Percentiles rank a stretch among this genome's conserved stretches.
phyloP scores from a whole-genome alignment of 768 basidiomycete species.

The Boletus rufocinnamomeus region DNA sequence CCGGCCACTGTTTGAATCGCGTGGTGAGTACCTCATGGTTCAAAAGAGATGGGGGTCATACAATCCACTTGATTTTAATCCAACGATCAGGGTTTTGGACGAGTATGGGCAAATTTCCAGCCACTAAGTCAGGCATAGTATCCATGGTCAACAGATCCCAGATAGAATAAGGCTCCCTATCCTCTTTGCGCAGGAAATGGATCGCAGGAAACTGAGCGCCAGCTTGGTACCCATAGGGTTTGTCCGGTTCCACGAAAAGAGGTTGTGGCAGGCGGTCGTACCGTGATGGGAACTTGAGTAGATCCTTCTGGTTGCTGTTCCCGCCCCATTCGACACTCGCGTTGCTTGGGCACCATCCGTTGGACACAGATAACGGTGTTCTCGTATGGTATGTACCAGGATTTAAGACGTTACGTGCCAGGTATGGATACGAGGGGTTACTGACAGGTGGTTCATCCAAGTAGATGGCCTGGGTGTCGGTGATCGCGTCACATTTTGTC shows the following conservation, averaged over 20 bases:
- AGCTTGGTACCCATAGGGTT: slow-evolving; percentile 9
- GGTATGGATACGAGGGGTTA: slow-evolving; percentile 31
- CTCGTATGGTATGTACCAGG: slow-evolving; percentile 19
- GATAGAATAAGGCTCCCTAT: slow-evolving; percentile 31
- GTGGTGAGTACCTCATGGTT: slow-evolving; percentile 1
- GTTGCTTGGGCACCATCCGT: slow-evolving; percentile 3
- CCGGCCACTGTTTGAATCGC: slow-evolving; percentile 45
- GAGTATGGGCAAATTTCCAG: slow-evolving; percentile 25
- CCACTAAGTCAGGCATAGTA: slow-evolving; percentile 29
- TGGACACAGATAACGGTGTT: slow-evolving; percentile 11
- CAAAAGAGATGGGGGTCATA: slow-evolving; percentile 18
- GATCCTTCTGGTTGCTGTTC: slow-evolving; percentile 3
- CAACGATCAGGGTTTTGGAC: slow-evolving; percentile 26
- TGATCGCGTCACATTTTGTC: slow-evolving; percentile 7
- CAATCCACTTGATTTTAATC: slow-evolving; percentile 40
- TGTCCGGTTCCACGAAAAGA: slow-evolving; percentile 16
- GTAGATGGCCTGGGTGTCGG: slow-evolving; percentile 21
- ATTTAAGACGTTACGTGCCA: slow-evolving; percentile 32
- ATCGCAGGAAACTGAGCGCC: slow-evolving; percentile 30
- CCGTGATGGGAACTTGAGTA: background rate
- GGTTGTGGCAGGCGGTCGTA: slow-evolving; percentile 28
- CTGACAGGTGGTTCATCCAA: slow-evolving; percentile 16
- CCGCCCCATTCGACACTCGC: slow-evolving; percentile 1
- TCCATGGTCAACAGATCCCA: slow-evolving; percentile 25
- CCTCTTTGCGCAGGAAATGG: slow-evolving; percentile 31